Evolutionary conservation across 148 eudicot genomes (phyloP).

Genomic region (Fagopyrum homotropicum): DNA sequence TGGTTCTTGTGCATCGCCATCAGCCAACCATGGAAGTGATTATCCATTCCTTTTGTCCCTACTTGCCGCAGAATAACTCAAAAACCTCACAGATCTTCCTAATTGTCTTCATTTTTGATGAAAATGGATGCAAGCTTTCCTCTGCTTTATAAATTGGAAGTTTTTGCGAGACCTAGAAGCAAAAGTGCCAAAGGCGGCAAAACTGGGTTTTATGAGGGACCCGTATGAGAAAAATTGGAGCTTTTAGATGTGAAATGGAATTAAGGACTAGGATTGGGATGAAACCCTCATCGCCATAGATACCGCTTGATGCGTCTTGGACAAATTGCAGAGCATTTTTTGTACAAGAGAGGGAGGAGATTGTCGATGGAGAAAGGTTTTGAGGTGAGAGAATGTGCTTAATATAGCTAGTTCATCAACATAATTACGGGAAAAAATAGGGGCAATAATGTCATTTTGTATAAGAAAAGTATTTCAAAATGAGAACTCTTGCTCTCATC

Average conservation of each 20-base stretch:
- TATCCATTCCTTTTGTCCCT: constrained; percentile 20
- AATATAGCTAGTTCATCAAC: too few species aligned
- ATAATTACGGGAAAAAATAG: too few species aligned
- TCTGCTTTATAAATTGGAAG: constrained; percentile 18
- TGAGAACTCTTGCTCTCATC: too few species aligned
- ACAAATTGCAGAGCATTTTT: constrained; percentile 44
- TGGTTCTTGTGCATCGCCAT: constrained; percentile 21
- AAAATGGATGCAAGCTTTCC: constrained; percentile 15
- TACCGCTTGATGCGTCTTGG: constrained; percentile 56
- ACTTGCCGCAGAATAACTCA: constrained; percentile 24
- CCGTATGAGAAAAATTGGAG: constrained; percentile 30
- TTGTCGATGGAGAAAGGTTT: too few species aligned
- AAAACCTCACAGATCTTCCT: constrained; percentile 29
- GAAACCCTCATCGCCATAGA: constrained; percentile 50
- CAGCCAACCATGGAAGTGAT: constrained; percentile 73
- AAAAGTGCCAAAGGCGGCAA: not conserved
- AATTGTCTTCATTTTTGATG: constrained; percentile 11
- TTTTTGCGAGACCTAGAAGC: constrained; percentile 18
- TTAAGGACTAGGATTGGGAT: constrained; percentile 30
- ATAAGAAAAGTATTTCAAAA: too few species aligned
- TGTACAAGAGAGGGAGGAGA: not conserved
- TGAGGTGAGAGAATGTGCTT: too few species aligned
- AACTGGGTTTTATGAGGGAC: constrained; percentile 30
- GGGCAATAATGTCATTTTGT: too few species aligned
- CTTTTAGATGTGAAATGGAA: constrained; percentile 24